A percentile compares a stretch with the other conserved stretches of the same genome.
Conservation (phyloP, 2,329 filamentous ascomycete species). For the Xylaria sp. region DNA sequence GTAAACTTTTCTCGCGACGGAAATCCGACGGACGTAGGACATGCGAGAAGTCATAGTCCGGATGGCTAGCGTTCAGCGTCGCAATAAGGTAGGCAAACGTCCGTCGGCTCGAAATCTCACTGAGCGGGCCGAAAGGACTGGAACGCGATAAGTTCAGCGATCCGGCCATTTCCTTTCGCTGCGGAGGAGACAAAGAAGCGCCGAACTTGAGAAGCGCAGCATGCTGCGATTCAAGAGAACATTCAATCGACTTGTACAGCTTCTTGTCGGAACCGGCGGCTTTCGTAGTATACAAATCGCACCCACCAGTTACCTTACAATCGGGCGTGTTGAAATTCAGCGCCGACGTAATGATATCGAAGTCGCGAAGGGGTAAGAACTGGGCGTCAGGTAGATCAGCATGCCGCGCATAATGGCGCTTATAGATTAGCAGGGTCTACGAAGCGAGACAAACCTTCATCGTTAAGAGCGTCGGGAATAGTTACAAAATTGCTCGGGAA, state of each 20-base stretch:
- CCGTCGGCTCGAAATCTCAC: conserved; percentile 86
- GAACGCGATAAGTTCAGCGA: conserved; percentile 82
- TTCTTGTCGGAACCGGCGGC: conserved; percentile 96
- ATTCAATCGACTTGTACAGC: conserved; percentile 94
- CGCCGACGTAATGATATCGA: conserved; percentile 90
- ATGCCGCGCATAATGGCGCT: conserved; percentile 12
- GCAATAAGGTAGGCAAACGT: conserved; percentile 97
- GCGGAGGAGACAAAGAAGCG: conserved; percentile 85
- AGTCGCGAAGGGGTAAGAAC: conserved; percentile 91
- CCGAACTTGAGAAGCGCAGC: conserved; percentile 87
- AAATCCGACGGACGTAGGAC: conserved; percentile 91
- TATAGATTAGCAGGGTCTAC: not conserved
- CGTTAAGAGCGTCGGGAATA: conserved; percentile 25
- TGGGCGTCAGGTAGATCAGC: conserved; percentile 52
- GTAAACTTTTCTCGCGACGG: conserved; percentile 81
- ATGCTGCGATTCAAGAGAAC: conserved; percentile 90
- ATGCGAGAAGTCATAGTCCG: conserved; percentile 97
- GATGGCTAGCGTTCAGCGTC: conserved; percentile 93
- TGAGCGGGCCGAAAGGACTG: conserved; percentile 91
- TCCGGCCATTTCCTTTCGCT: conserved; percentile 75
- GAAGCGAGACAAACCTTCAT: conserved; percentile 47
- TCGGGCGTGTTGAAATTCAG: conserved; percentile 96
- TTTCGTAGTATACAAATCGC: conserved; percentile 97
- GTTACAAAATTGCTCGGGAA: not conserved
- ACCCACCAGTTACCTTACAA: conserved; percentile 90